Percentiles rank a stretch among this genome's conserved stretches.
Evolutionary conservation across 2,329 filamentous ascomycete genomes (phyloP).

Genomic region (Colletotrichum zoysiae): DNA sequence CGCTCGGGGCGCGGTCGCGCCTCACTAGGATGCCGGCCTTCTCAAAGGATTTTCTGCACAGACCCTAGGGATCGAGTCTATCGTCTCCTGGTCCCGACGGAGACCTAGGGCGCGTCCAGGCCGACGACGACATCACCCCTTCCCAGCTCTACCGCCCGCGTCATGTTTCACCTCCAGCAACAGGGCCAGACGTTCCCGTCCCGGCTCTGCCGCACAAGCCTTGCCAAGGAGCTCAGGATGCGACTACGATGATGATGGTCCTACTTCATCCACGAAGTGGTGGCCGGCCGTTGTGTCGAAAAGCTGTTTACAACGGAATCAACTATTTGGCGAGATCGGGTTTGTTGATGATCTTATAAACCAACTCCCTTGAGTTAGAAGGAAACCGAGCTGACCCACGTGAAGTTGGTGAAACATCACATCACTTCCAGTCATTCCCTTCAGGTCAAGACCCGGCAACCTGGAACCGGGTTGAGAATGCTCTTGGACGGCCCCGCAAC

Average conservation of each 20-base stretch:
- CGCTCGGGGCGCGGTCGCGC: slow-evolving; percentile 39
- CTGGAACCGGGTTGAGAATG: not conserved
- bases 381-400: not conserved
- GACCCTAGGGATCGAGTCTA: slow-evolving; percentile 46
- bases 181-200: not conserved
- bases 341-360: not conserved
- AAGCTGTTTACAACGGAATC: slow-evolving; percentile 7
- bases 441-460: not conserved
- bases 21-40: slow-evolving; percentile 43
- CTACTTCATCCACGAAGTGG: slow-evolving; percentile 17
- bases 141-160: slow-evolving; percentile 25
- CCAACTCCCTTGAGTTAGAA: not conserved
- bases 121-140: slow-evolving; percentile 23
- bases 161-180: slow-evolving; percentile 14
- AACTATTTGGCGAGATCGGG: slow-evolving; percentile 5
- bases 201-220: slow-evolving; percentile 3
- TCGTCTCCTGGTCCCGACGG: slow-evolving; percentile 43
- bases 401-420: not conserved
- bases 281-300: slow-evolving; percentile 1
- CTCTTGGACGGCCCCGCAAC: not conserved
- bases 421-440: not conserved
- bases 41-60: slow-evolving; percentile 40
- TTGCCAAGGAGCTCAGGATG: slow-evolving; percentile 18
- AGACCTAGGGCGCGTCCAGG: not conserved
- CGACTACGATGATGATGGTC: not conserved